phyloP scores from a whole-genome alignment of 2,329 filamentous ascomycete genomes.

The Ceratocystis cacaofunesta region DNA sequence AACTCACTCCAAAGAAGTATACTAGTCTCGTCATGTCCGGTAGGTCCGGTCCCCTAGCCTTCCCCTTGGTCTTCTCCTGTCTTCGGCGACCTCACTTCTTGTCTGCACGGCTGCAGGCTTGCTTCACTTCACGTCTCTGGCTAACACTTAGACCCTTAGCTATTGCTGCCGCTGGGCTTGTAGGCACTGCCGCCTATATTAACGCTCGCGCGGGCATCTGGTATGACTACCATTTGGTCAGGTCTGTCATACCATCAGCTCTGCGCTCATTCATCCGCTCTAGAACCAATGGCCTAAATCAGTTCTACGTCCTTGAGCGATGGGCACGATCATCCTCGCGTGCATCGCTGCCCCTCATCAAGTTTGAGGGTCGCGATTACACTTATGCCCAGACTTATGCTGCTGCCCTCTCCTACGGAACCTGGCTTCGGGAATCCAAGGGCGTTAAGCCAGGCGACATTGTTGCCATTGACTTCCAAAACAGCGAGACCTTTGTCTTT shows the following conservation, averaged over 20 bases:
- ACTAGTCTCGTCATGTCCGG: not conserved
- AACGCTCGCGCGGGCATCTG: conserved; percentile 55
- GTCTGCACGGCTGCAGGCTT: not conserved
- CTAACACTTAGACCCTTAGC: conserved; percentile 7
- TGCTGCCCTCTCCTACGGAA: conserved; percentile 53
- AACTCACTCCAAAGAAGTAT: not conserved
- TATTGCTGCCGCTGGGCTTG: conserved; percentile 37
- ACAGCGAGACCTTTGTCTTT: conserved; percentile 64
- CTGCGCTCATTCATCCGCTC: conserved; percentile 15
- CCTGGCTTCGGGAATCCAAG: conserved; percentile 53
- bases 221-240: conserved; percentile 51
- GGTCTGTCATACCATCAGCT: conserved; percentile 30
- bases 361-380: conserved; percentile 53
- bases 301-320: conserved; percentile 62
- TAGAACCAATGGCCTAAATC: conserved; percentile 43
- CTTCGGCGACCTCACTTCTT: not conserved
- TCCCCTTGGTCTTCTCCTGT: not conserved
- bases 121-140: not conserved
- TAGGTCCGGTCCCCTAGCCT: not conserved
- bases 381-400: conserved; percentile 67
- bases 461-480: conserved; percentile 68
- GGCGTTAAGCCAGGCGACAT: conserved; percentile 56
- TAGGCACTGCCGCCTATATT: conserved; percentile 54
- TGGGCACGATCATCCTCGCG: conserved; percentile 39
- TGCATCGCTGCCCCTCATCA: conserved; percentile 43